Evolutionary conservation across 179 eudicot genomes (phyloP).

Genomic region (Drosera spatulata): DNA sequence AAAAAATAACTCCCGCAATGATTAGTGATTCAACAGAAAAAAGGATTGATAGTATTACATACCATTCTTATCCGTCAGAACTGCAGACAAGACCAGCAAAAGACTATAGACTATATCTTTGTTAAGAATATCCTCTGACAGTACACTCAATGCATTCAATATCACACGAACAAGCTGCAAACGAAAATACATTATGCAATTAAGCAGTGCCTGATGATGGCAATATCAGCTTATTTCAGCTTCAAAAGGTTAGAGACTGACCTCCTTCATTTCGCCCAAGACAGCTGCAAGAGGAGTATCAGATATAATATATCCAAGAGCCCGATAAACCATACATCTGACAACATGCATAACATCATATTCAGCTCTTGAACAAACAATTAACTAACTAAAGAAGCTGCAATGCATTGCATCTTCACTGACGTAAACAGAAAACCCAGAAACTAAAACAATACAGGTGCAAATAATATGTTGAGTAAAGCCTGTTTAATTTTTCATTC

Average conservation of each 20-base stretch:
- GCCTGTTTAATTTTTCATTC: no score
- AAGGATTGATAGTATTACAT: slow-evolving; percentile 14
- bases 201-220: no score
- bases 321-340: slow-evolving; percentile 74
- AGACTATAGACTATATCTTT: slow-evolving; percentile 59
- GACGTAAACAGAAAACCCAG: no score
- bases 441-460: no score
- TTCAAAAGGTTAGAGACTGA: slow-evolving; percentile 11
- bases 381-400: not conserved
- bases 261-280: slow-evolving; percentile 70
- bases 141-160: slow-evolving; percentile 41
- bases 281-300: slow-evolving; percentile 63
- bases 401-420: no score
- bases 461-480: no score
- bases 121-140: slow-evolving; percentile 49
- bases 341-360: slow-evolving; percentile 8
- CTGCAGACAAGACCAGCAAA: slow-evolving; percentile 76
- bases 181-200: not conserved
- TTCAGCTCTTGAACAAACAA: not conserved
- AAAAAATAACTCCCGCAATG: not conserved
- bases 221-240: not conserved
- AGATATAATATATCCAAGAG: slow-evolving; percentile 60
- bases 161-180: slow-evolving; percentile 70
- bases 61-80: slow-evolving; percentile 65
- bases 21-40: not conserved